Evolutionary conservation across 805 yeast genomes (phyloP), one percentile per base, ranked within the genome.

Genomic region (Candida wancherniae): DNA sequence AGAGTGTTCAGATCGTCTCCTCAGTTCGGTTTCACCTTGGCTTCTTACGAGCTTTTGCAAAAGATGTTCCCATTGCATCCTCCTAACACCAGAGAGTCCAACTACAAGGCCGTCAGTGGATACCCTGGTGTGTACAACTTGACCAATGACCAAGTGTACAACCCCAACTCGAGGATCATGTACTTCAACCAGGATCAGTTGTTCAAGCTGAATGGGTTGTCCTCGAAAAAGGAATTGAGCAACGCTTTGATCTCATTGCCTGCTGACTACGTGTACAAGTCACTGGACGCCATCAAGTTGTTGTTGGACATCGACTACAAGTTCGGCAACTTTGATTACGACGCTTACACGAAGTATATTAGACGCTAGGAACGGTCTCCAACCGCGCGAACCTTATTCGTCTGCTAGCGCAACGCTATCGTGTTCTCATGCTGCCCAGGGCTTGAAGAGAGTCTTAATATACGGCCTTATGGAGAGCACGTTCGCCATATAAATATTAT

Each of bases 1-100:
- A 77, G 98, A 59, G 87, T 90, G 22, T 68, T 87, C 51, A 75
- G 97, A 61, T 88, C 97, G 4, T 87, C 97, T 1, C 98, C 98
- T 6, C 98, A 90, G 61, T 90, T 90, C 58, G 98, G 97, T 33
- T 88, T 88, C 63, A 90, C 98, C 5, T 72, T 90, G 50, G 97
- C 97, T n/a, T 88, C 95, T 15, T 90, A 92, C 61, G 98, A 90
- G 60, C 59, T 92, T 19, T 78, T 90, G 58, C 95, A 90, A 56
- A 74, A 70, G 28, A 50, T 80, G 48, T 67, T 86, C 60, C 95
- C 96, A 27, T 71, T 82, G 43, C 77, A 66, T 59, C 70, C 71
- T 22, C 67, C 70, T 24, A 53, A 57, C 37, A 63, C 71, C 29
- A 57, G 51, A 31, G 65, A 59, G 29, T 64, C 71, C 17, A 63